Conservation (phyloP, 805 yeast species). For the Ogataea naganishii region DNA sequence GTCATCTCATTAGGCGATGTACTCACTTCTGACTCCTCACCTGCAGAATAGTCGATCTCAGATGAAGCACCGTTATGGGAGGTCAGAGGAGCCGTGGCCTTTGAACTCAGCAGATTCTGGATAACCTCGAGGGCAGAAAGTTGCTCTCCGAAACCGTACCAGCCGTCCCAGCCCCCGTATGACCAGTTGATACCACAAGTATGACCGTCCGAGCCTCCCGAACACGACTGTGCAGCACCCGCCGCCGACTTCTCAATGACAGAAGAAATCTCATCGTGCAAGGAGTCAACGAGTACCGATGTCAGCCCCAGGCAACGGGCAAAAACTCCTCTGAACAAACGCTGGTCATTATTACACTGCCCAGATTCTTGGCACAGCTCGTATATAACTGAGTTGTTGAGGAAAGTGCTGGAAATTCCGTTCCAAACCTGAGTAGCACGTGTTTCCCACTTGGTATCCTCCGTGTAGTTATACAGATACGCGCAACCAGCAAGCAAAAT, state of each 20-base stretch:
- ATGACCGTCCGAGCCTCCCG: conserved; percentile 79
- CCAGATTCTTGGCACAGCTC: conserved; percentile 52
- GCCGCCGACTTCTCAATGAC: conserved; percentile 34
- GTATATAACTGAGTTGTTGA: conserved; percentile 40
- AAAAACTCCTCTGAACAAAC: conserved; percentile 65
- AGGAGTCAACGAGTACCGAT: conserved; percentile 42
- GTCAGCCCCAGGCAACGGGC: conserved; percentile 57
- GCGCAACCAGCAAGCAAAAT: conserved; percentile 61
- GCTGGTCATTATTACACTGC: conserved; percentile 65
- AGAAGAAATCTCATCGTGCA: conserved; percentile 30
- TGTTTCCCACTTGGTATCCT: conserved; percentile 32
- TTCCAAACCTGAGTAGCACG: conserved; percentile 28
- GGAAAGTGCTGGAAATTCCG: conserved; percentile 36
- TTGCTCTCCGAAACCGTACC: conserved; percentile 79
- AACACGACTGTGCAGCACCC: conserved; percentile 73
- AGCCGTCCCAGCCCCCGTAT: conserved; percentile 48
- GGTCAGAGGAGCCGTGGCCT: conserved; percentile 51
- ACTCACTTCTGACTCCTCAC: conserved; percentile 43
- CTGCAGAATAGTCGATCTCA: conserved; percentile 21
- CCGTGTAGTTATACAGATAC: conserved; percentile 56
- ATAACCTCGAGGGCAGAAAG: conserved; percentile 66
- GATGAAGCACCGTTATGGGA: conserved; percentile 63
- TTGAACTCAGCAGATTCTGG: conserved; percentile 31
- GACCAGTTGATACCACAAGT: conserved; percentile 82
- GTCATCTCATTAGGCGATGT: conserved; percentile 30